Base-by-base conservation (phyloP, 1,139 yeast genomes). In the Taphrina wiesneri region DNA sequence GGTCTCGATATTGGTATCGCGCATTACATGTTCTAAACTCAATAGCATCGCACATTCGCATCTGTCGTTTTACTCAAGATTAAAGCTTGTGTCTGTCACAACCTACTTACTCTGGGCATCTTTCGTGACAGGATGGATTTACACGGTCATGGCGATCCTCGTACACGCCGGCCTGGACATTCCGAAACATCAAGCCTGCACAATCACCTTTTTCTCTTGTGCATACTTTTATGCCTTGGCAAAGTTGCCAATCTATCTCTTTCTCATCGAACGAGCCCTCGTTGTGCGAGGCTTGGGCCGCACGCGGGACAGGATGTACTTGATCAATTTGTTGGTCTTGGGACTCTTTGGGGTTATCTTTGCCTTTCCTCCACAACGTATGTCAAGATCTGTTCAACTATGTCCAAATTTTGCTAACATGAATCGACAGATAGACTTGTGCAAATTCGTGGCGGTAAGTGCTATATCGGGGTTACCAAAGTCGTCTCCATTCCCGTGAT, bases 251-350 rank as follows among this genome's bases (percentile, higher is more conserved):
- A n/a, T 45, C 49, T 45, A 45, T 7, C 25, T 45, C 25, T 45
- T 11, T 23, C 49, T 45, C n/a, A 45, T 45, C 49, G 49, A 45
- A 45, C 49, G 49, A 2, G 49, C 49, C 2, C 49, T 21, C 49
- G 49, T 45, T 21, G 49, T 45, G n/a, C 49, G 49, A 21, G 49
- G 28, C n/a, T 7, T 45, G n/a, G 28, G 2, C 3, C 49, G 49
- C 28, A 11, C n/a, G 11, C 9, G 49, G 28, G 49, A 45, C 49
- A 5, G 28, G 4, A 21, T 45, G 4, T 45, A 45, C n/a, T 19
- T 5, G 28, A 11, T 45, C 28, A 45, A 45, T 21, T 23, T 2
- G 4, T 7, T 21, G 11, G 9, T 45, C 5, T n/a, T 45, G 28
- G 28, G 11, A 9, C 49, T 45, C n/a, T 23, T 45, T 6, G 49